phyloP scores from a whole-genome alignment of 75 land plant genomes.

The Picea glauca region DNA sequence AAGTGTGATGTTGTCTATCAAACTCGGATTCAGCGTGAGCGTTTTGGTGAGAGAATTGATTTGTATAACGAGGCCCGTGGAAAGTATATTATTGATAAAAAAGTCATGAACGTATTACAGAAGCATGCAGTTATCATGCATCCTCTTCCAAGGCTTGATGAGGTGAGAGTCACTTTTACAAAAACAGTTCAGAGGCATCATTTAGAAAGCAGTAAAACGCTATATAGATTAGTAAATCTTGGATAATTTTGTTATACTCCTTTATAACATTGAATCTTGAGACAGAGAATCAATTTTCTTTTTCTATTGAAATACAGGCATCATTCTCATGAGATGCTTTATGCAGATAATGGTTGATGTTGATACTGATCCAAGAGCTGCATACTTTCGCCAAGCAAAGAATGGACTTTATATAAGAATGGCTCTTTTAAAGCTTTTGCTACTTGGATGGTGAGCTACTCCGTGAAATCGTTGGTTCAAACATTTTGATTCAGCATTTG shows the following conservation, averaged over 20 bases:
- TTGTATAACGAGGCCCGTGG: conserved; percentile 92
- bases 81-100: conserved; percentile 79
- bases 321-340: not conserved
- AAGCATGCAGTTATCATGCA: conserved; percentile 91
- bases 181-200: not conserved
- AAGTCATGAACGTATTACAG: conserved; percentile 67
- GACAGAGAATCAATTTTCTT: not conserved
- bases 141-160: conserved; percentile 98
- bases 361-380: conserved; percentile 92
- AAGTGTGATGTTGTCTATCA: conserved; percentile 97
- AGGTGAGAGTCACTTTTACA: conserved; percentile 40
- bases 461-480: not conserved
- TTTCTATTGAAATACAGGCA: not conserved
- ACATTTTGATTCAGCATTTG: not conserved
- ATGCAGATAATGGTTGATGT: conserved; percentile 86
- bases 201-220: not conserved
- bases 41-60: conserved; percentile 72
- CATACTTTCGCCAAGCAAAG: conserved; percentile 97
- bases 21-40: conserved; percentile 82
- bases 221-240: not conserved
- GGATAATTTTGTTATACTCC: not conserved
- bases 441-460: conserved; percentile 71
- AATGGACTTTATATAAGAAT: conserved; percentile 97
- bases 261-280: not conserved
- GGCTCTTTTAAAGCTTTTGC: conserved; percentile 91